A percentile compares a stretch with the other conserved stretches of the same genome.
Evolutionary conservation across 2,329 filamentous ascomycete genomes (phyloP).

Genomic region (Colletotrichum shisoi): DNA sequence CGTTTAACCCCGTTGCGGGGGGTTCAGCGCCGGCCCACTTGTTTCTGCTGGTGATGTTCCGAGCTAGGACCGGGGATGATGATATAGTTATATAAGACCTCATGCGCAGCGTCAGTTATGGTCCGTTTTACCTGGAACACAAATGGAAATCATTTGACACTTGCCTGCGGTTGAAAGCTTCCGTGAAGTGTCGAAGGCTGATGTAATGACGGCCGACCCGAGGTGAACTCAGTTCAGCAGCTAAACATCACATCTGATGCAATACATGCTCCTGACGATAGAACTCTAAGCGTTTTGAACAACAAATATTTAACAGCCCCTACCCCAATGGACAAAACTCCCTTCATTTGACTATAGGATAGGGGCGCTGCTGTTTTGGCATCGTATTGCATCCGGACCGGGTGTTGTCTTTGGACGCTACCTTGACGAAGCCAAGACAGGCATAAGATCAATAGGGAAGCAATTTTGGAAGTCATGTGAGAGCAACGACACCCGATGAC

Average conservation of each 20-base stretch:
- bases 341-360: neutral
- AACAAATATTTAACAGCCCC: neutral
- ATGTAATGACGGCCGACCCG: neutral
- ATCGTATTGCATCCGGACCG: neutral
- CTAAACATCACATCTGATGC: neutral
- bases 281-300: neutral
- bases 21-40: neutral
- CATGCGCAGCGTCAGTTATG: neutral
- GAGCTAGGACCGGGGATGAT: neutral
- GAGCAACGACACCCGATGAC: constrained; percentile 43
- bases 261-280: neutral
- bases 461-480: constrained; percentile 30
- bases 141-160: neutral
- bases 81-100: no score
- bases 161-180: neutral
- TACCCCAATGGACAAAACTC: neutral
- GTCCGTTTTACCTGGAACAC: no score
- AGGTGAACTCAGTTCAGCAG: no score
- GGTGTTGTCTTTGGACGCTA: neutral
- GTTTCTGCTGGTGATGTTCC: neutral
- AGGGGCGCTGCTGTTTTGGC: neutral
- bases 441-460: neutral
- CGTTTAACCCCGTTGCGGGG: no score
- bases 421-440: neutral
- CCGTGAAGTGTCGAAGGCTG: no score